Evolutionary conservation across 257 asterid genomes (phyloP).

Genomic region (Solanum paucissectum): DNA sequence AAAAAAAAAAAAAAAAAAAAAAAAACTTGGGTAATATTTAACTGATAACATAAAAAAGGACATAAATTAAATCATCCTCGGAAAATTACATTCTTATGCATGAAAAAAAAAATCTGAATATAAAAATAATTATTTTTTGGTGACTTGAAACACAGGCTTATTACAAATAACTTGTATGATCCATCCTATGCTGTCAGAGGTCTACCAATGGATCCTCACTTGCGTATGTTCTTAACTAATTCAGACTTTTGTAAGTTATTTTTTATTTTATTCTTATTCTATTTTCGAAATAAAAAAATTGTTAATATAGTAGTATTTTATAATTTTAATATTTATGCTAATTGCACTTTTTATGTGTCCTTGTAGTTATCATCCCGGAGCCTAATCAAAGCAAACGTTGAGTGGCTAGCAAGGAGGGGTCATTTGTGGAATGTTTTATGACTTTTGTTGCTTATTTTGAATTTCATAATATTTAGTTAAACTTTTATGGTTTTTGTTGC

Average conservation of each 20-base stretch:
- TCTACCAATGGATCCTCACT: background rate
- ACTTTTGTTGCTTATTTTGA: background rate
- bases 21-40: background rate
- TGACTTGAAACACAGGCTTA: background rate
- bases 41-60: background rate
- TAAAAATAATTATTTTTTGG: background rate
- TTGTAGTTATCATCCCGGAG: background rate
- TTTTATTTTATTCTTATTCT: background rate
- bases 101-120: background rate
- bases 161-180: background rate
- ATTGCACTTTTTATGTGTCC: background rate
- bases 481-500: background rate
- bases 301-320: background rate
- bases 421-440: background rate
- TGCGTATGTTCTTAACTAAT: background rate
- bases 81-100: background rate
- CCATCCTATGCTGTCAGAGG: background rate
- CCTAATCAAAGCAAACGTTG: background rate
- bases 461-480: background rate
- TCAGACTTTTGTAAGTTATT: background rate
- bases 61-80: background rate
- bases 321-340: background rate
- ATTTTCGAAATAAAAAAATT: background rate
- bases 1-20: too few relatives aligned
- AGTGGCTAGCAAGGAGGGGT: background rate